Evolutionary conservation across 1,139 yeast species (phyloP).

Genomic region (Yamadazyma diospyri): DNA sequence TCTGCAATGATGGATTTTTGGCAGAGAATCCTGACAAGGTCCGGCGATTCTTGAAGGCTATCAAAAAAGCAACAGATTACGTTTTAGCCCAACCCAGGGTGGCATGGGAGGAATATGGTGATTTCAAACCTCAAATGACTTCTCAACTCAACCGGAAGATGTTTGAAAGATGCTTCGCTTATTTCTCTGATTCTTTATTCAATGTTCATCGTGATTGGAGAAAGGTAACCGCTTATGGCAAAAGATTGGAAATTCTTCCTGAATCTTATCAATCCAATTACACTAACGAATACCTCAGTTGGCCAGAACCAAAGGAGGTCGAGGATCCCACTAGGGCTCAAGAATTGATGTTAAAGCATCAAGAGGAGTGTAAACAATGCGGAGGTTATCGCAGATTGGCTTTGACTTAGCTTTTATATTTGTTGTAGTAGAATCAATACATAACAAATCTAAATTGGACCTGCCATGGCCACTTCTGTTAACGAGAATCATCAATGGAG

Average conservation of each 20-base stretch:
- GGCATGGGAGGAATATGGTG: conserved; percentile 46
- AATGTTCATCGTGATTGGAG: conserved; percentile 57
- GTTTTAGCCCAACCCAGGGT: conserved; percentile 40
- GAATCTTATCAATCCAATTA: conserved; percentile 48
- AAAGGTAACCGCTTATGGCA: conserved; percentile 54
- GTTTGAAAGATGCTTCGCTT: conserved; percentile 54
- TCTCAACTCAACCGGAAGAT: conserved; percentile 40
- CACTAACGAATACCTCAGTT: conserved; percentile 47
- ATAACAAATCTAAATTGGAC: no score
- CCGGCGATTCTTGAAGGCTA: conserved; percentile 41
- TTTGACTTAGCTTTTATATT: no score
- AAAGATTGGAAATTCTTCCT: conserved; percentile 51
- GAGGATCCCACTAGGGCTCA: conserved; percentile 47
- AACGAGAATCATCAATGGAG: no score
- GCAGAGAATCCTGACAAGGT: conserved; percentile 49
- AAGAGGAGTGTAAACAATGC: conserved; percentile 42
- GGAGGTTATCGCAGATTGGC: conserved; percentile 49
- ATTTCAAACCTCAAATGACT: conserved; percentile 48
- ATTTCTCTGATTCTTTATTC: conserved; percentile 49
- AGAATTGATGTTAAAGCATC: conserved; percentile 43
- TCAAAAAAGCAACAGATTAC: conserved; percentile 49
- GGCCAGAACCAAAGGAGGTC: conserved; percentile 49
- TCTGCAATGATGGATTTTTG: conserved; percentile 50
- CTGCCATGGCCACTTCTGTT: no score
- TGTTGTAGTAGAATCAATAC: no score